Percentiles rank a stretch among this genome's conserved stretches.
Evolutionary conservation across 441 rosid genomes (phyloP).

Genomic region (Iberis amara): DNA sequence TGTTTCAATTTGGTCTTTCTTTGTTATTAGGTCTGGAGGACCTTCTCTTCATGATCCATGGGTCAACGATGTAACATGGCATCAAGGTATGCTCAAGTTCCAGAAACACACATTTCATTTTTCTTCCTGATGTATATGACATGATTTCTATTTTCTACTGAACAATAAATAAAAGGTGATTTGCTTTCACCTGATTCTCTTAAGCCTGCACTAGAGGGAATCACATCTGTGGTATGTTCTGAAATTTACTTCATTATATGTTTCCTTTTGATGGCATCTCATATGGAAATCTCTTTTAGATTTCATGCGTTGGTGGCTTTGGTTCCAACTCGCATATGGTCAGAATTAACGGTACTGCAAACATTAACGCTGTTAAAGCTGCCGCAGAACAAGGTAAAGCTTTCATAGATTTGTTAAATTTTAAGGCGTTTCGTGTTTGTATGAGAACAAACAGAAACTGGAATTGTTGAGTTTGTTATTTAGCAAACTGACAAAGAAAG

Average conservation of each 20-base stretch:
- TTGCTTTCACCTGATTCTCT: slow-evolving; percentile 39
- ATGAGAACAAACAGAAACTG: not conserved
- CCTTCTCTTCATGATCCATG: slow-evolving; percentile 39
- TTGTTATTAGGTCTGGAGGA: slow-evolving; percentile 38
- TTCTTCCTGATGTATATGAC: too few species aligned
- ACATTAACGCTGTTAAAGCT: slow-evolving; percentile 54
- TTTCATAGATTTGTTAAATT: not conserved
- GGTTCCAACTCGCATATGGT: slow-evolving; percentile 52
- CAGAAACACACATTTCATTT: not conserved
- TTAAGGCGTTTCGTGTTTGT: slow-evolving; percentile 1
- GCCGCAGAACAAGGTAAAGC: slow-evolving; percentile 47
- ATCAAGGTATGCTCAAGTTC: slow-evolving; percentile 28
- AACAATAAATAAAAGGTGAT: too few species aligned
- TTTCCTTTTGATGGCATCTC: not conserved
- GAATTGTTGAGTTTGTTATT: too few species aligned
- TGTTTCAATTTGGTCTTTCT: not conserved
- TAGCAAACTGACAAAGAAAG: not conserved
- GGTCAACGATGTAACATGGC: slow-evolving; percentile 38
- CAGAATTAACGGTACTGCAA: slow-evolving; percentile 52
- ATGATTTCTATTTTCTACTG: too few species aligned
- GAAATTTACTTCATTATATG: not conserved
- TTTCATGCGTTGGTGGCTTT: slow-evolving; percentile 49
- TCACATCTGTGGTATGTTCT: slow-evolving; percentile 36
- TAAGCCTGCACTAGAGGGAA: slow-evolving; percentile 39
- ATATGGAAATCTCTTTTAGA: slow-evolving; percentile 25